These are phyloP conservation scores for Amanita inopinata DNA, from an alignment of 768 basidiomycete species.

Conservation along the genomic window DNA sequence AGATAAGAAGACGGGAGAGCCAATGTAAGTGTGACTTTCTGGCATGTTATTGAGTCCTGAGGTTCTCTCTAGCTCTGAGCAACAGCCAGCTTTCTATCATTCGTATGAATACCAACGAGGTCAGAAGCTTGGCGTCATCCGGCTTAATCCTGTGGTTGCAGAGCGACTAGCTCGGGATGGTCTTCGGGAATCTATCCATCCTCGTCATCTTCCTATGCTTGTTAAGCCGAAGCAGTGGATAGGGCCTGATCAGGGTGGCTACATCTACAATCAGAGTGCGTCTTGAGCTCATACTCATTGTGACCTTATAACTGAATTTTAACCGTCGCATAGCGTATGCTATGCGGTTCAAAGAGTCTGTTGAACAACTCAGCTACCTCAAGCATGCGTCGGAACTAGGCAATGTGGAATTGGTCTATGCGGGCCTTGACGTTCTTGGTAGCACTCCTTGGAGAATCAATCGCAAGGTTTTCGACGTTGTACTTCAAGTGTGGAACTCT, in stretches of 20 bases:
- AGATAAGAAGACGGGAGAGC: constrained; percentile 49
- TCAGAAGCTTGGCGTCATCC: constrained; percentile 86
- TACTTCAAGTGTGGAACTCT: constrained; percentile 78
- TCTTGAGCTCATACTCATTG: constrained; percentile 5
- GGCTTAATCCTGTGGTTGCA: constrained; percentile 72
- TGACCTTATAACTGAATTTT: constrained; percentile 8
- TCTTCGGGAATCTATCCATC: constrained; percentile 66
- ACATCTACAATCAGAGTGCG: constrained; percentile 70
- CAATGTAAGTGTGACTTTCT: constrained; percentile 36
- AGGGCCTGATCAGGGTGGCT: constrained; percentile 67
- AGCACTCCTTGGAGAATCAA: constrained; percentile 90
- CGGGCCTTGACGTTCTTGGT: constrained; percentile 84
- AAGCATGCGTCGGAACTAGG: constrained; percentile 62
- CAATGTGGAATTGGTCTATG: constrained; percentile 76
- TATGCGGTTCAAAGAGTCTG: constrained; percentile 90
- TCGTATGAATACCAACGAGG: constrained; percentile 92
- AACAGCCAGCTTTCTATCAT: constrained; percentile 86
- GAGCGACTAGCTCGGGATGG: constrained; percentile 70
- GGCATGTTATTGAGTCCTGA: constrained; percentile 7
- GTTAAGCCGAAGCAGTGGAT: constrained; percentile 87
- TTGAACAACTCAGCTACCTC: constrained; percentile 77
- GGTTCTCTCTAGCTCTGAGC: constrained; percentile 43
- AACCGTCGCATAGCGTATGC: constrained; percentile 35
- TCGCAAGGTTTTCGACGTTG: constrained; percentile 61
- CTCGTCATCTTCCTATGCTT: constrained; percentile 94